Base-by-base conservation (phyloP, 2,329 filamentous ascomycete species). In the Ceratocystis destructans region DNA sequence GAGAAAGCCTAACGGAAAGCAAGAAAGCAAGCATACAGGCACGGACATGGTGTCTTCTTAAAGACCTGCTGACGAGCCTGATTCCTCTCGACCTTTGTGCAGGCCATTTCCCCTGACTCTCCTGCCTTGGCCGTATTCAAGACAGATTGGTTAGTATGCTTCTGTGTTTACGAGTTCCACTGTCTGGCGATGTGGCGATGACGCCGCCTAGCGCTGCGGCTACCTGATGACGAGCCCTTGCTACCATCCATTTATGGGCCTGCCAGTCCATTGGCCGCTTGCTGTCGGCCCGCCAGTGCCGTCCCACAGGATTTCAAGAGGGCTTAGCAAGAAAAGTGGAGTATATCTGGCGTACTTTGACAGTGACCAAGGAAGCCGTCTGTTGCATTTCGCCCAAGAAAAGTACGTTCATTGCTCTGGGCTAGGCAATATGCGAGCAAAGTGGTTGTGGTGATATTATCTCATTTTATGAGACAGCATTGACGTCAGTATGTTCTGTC, bases 151-250 rank as follows among this genome's bases (percentile, higher is more conserved):
- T 59, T 33, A 33, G 53, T 17, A 17, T 12, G 33, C 28, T 59
- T 59, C 2, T 25, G 10, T 28, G 3, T 59, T 59, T 59, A 59
- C 53, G 53, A 59, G 53, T 59, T 33, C 15, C 28, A 25, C 5
- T 5, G 33, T 37, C n/a, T 59, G 53, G 53, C 25, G 53, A n/a
- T 59, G 53, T 59, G 53, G 53, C 53, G 53, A 59, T 59, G 53
- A 59, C 53, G 53, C 33, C 33, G 53, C 53, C 12, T 59, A 59
- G 53, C 12, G 53, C 53, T n/a, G 53, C 53, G 28, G 53, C 53
- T 17, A 59, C 25, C 28, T 59, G 28, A 33, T 33, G 20, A 31
- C 53, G 28, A 59, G 53, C 53, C 53, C 17, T 59, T 59, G 10
- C 15, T 25, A 59, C 53, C 33, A 25, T 12, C 28, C 53, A 31